These are phyloP conservation scores for Theobroma cacao DNA, from an alignment of 345 rosid species.

Conservation along the genomic window DNA sequence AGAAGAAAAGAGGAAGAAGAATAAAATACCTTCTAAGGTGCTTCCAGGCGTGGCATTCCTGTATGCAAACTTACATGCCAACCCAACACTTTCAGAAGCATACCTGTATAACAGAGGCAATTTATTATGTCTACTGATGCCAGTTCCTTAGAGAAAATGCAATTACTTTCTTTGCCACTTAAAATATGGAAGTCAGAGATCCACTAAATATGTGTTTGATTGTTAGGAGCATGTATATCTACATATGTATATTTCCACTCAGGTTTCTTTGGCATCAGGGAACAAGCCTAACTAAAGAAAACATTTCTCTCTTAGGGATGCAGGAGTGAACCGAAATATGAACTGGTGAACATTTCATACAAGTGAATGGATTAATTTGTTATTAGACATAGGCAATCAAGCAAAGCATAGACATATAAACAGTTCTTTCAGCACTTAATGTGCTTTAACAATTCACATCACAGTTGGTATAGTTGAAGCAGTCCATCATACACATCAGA, in stretches of 20 bases:
- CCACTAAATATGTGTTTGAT: neutral
- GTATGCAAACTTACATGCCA: conserved; percentile 89
- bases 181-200: neutral
- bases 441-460: neutral
- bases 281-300: neutral
- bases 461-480: neutral
- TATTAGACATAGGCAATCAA: neutral
- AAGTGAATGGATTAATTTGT: neutral
- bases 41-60: conserved; percentile 84
- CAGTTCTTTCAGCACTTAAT: neutral
- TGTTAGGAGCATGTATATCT: neutral
- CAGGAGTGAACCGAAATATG: neutral
- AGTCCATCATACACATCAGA: neutral
- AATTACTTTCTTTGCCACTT: neutral
- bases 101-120: conserved; percentile 42
- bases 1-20: neutral
- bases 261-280: neutral
- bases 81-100: conserved; percentile 77
- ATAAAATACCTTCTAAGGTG: conserved; percentile 63
- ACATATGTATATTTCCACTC: neutral
- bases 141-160: neutral
- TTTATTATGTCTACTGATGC: neutral
- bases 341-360: neutral
- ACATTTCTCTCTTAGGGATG: neutral
- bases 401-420: neutral